These are phyloP conservation scores for Berkeleyomyces rouxiae DNA, from an alignment of 2,329 filamentous ascomycete species.

Conservation along the genomic window DNA sequence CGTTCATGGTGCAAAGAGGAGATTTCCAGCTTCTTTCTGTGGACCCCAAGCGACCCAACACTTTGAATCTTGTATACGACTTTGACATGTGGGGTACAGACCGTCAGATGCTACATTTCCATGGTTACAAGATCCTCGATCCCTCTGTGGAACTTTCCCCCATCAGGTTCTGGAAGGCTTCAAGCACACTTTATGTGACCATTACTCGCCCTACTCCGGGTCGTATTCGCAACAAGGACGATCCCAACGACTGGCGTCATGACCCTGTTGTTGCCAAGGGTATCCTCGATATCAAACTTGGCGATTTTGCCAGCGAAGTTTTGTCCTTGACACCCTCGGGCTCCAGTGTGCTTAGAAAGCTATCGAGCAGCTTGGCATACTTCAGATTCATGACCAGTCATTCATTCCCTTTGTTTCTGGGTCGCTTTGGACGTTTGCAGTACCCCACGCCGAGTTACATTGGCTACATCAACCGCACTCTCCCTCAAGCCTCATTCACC, in stretches of 20 bases:
- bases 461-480: conserved; percentile 37
- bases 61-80: conserved; percentile 42
- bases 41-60: conserved; percentile 37
- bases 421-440: conserved; percentile 38
- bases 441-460: conserved; percentile 32
- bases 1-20: conserved; percentile 43
- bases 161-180: conserved; percentile 41
- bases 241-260: conserved; percentile 25
- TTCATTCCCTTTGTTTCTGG: conserved; percentile 35
- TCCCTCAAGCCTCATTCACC: conserved; percentile 26
- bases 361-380: conserved; percentile 32
- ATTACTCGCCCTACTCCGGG: conserved; percentile 26
- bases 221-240: conserved; percentile 18
- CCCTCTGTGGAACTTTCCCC: conserved; percentile 40
- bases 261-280: conserved; percentile 38
- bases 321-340: conserved; percentile 36
- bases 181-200: conserved; percentile 45
- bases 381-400: conserved; percentile 35
- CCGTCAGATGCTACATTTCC: conserved; percentile 37
- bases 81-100: conserved; percentile 41
- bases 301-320: conserved; percentile 39
- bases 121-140: conserved; percentile 46
- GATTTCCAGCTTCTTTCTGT: conserved; percentile 39
- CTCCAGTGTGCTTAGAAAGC: conserved; percentile 27
- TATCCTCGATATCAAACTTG: conserved; percentile 37